A percentile compares a stretch with the other conserved stretches of the same genome.
phyloP scores from a whole-genome alignment of 2,329 filamentous ascomycete genomes.

The Aspergillus pseudonomiae region DNA sequence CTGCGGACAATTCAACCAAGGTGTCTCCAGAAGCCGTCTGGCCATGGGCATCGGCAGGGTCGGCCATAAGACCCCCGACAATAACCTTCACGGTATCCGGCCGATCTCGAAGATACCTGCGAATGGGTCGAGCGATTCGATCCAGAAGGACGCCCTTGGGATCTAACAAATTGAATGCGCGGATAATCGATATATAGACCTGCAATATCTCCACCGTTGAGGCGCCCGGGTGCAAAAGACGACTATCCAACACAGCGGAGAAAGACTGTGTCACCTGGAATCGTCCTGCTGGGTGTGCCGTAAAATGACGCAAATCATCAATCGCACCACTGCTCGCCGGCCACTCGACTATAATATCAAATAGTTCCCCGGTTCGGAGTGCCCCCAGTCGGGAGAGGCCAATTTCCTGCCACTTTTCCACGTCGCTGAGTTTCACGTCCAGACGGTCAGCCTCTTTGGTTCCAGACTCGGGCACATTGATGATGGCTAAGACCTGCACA shows the following conservation, averaged over 20 bases:
- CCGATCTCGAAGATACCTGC: conserved; percentile 64
- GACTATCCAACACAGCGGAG: conserved; percentile 54
- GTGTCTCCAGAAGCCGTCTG: conserved; percentile 40
- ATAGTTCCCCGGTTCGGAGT: conserved; percentile 59
- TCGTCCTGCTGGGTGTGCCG: conserved; percentile 57
- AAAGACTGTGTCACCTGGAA: conserved; percentile 59
- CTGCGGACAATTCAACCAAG: conserved; percentile 57
- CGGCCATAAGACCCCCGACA: conserved; percentile 64
- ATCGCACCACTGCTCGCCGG: conserved; percentile 61
- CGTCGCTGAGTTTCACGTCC: conserved; percentile 44
- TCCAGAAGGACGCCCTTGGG: conserved; percentile 68
- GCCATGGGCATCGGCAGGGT: conserved; percentile 47
- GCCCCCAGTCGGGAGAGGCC: conserved; percentile 59
- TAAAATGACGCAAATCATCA: conserved; percentile 62
- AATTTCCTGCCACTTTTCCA: conserved; percentile 59
- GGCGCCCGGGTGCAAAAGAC: conserved; percentile 64
- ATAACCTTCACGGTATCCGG: conserved; percentile 69
- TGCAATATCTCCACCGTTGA: conserved; percentile 69
- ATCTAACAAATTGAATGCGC: conserved; percentile 65
- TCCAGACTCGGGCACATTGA: conserved; percentile 32
- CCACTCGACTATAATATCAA: conserved; percentile 66
- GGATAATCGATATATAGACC: conserved; percentile 68
- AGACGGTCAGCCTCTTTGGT: conserved; percentile 27
- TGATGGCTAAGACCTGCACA: conserved; percentile 51
- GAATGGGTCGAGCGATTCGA: conserved; percentile 66